Conservation (phyloP, 352 stramenopile species). For the Phytophthora cryptogea region DNA sequence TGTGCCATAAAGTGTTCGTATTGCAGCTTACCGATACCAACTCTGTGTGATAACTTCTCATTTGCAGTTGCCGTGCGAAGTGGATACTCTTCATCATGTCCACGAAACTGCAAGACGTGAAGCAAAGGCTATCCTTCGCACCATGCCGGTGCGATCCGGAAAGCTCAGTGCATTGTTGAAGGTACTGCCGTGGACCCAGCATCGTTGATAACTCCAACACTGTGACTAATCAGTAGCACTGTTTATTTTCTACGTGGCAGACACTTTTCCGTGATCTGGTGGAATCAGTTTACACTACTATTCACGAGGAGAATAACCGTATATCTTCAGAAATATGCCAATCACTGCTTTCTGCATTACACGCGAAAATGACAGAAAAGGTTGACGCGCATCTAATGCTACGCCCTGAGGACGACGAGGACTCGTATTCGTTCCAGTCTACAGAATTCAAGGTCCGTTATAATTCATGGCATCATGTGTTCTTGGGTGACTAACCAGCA, state of each 20-base stretch:
- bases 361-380: conserved; percentile 64
- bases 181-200: conserved; percentile 33
- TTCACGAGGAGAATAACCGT: conserved; percentile 76
- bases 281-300: conserved; percentile 63
- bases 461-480: background rate
- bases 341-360: conserved; percentile 55
- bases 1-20: background rate
- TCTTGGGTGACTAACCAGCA: background rate
- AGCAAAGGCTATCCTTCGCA: conserved; percentile 44
- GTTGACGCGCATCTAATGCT: conserved; percentile 57
- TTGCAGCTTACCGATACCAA: background rate
- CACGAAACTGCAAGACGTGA: conserved; percentile 60
- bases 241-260: conserved; percentile 29
- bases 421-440: conserved; percentile 70
- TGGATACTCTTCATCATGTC: conserved; percentile 44
- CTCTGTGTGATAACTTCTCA: conserved; percentile 3
- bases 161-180: conserved; percentile 67
- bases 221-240: background rate
- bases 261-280: conserved; percentile 85
- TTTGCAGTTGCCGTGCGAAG: conserved; percentile 69
- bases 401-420: conserved; percentile 45
- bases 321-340: conserved; percentile 69
- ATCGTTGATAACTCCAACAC: background rate
- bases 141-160: conserved; percentile 69
- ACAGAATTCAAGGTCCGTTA: conserved; percentile 65